Conservation (phyloP, 148 eudicot species). For the Bassia scoparia region DNA sequence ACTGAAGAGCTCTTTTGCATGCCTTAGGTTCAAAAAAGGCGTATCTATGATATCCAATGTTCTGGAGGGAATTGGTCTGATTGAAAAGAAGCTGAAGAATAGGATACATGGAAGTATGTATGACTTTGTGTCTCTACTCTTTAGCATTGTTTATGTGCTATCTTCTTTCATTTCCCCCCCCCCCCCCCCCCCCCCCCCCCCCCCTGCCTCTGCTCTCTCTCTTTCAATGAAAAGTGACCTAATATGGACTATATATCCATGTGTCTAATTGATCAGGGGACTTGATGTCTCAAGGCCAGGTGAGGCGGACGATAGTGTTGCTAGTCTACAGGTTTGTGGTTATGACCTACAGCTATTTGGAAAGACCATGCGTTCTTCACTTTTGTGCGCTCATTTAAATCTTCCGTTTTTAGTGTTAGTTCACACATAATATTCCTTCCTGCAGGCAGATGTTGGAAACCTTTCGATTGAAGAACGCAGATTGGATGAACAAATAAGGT, state of each 20-base stretch:
- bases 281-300: conserved; percentile 78
- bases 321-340: conserved; percentile 56
- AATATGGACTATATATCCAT: not conserved
- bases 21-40: conserved; percentile 90
- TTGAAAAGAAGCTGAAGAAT: conserved; percentile 93
- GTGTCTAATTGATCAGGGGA: conserved; percentile 60
- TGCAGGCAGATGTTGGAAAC: conserved; percentile 84
- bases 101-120: conserved; percentile 96
- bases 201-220: no score
- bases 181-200: no score
- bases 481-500: conserved; percentile 92
- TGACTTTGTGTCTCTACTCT: not conserved
- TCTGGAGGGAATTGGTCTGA: conserved; percentile 94
- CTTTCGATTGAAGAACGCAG: conserved; percentile 67
- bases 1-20: conserved; percentile 18
- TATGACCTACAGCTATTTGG: not conserved
- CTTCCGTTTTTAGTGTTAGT: conserved; percentile 3
- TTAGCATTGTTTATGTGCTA: not conserved
- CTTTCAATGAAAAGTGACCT: no score
- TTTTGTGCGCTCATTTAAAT: not conserved
- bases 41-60: conserved; percentile 99
- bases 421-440: not conserved
- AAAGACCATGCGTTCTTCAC: not conserved
- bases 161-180: no score
- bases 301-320: conserved; percentile 61